phyloP scores from a whole-genome alignment of 2,329 filamentous ascomycete genomes.

The Cordyceps cateniannulata region DNA sequence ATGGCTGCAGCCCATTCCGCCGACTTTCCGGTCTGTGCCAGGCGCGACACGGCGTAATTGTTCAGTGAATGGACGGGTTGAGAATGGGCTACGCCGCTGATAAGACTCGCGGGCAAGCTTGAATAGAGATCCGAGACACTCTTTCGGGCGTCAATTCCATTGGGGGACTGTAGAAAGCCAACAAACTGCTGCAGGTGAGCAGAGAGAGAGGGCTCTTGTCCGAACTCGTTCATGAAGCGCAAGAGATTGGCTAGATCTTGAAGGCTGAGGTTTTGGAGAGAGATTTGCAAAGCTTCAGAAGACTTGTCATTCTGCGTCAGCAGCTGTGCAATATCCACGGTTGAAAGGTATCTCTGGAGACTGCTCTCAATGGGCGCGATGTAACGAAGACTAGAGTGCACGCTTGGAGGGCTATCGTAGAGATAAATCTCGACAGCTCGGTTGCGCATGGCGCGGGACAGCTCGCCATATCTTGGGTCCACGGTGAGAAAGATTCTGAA shows the following conservation, averaged over 20 bases:
- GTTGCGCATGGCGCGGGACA: slow-evolving; percentile 95
- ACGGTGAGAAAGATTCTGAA: slow-evolving; percentile 93
- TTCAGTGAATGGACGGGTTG: slow-evolving; percentile 54
- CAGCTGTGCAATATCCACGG: slow-evolving; percentile 26
- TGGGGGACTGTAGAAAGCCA: slow-evolving; percentile 26
- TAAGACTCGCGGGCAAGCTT: slow-evolving; percentile 20
- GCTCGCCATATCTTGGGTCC: slow-evolving; percentile 84
- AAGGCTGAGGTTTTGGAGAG: slow-evolving; percentile 42
- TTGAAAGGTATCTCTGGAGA: slow-evolving; percentile 40
- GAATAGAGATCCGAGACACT: slow-evolving; percentile 32
- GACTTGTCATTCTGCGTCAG: slow-evolving; percentile 18
- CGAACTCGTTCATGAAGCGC: slow-evolving; percentile 24
- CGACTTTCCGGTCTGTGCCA: slow-evolving; percentile 32
- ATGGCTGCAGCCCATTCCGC: slow-evolving; percentile 45
- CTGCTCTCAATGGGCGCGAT: slow-evolving; percentile 43
- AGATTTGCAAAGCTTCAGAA: slow-evolving; percentile 25
- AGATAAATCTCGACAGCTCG: slow-evolving; percentile 86
- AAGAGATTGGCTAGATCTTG: slow-evolving; percentile 36
- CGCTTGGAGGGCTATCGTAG: slow-evolving; percentile 34
- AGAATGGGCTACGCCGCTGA: slow-evolving; percentile 14
- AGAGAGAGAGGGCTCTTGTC: slow-evolving; percentile 13
- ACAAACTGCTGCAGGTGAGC: slow-evolving; percentile 20
- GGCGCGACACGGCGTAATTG: slow-evolving; percentile 45
- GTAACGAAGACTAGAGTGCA: slow-evolving; percentile 28
- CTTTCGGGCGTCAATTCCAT: slow-evolving; percentile 23